Evolutionary conservation across 306 rosid species (phyloP), one percentile per base, ranked within the genome.

Genomic region (Rosa persica): DNA sequence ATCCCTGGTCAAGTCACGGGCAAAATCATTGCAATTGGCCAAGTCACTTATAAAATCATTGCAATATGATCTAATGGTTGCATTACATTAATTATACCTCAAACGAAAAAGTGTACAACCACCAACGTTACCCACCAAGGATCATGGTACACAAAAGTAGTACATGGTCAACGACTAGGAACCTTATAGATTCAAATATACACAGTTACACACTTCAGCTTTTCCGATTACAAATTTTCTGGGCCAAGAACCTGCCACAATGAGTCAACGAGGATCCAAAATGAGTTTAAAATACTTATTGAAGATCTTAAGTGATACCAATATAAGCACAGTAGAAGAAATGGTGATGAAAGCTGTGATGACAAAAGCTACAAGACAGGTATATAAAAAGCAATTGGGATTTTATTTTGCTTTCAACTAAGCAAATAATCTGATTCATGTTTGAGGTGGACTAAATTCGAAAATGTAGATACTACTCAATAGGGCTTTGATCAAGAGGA

Each of bases 181-280:
- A 3, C 1, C 30, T 27, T 12, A 39, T 5, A 62, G 77, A 46
- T 81, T 30, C 13, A 66, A 67, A 65, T 44, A 70, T 67, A 66
- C 78, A 30, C 61, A 72, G 30, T 9, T 4, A 4, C 47, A 8
- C n/a, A n/a, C n/a, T n/a, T n/a, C n/a, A n/a, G n/a, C n/a, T n/a
- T 89, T 81, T 92, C 98, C 17, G 85, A 72, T 85, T 92, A 92
- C 34, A 95, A 88, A 75, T 85, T 92, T 78, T 92, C 98, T 88
- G 89, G 42, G 81, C 98, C 98, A 77, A 92, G 87, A 81, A 71
- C 88, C 98, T 95, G 85, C n/a, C 48, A 81, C 25, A n/a, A 62
- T 15, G 30, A 27, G 30, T n/a, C n/a, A n/a, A n/a, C n/a, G n/a
- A n/a, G n/a, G n/a, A n/a, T n/a, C n/a, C n/a, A n/a, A n/a, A n/a